These are phyloP conservation scores for Cordyceps tenuipes DNA, from an alignment of 2,329 filamentous ascomycete genomes.

Conservation along the genomic window DNA sequence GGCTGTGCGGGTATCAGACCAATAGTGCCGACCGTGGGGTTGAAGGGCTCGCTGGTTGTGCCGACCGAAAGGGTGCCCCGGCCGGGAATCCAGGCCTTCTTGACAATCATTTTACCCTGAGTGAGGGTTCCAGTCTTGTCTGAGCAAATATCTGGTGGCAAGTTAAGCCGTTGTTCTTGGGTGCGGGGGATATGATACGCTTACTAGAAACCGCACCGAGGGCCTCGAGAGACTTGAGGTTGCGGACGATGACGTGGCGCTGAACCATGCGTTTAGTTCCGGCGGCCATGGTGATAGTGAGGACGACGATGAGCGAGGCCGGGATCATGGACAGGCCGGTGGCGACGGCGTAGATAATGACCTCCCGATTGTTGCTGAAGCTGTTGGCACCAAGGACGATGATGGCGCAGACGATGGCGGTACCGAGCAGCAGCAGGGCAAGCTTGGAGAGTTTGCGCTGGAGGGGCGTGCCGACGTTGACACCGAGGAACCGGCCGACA, in stretches of 20 bases:
- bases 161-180: conserved; percentile 16
- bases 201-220: conserved; percentile 44
- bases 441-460: conserved; percentile 63
- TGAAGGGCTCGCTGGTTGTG: conserved; percentile 45
- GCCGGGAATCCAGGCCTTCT: conserved; percentile 43
- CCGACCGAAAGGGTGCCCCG: conserved; percentile 39
- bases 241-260: conserved; percentile 44
- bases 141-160: conserved; percentile 39
- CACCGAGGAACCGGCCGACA: conserved; percentile 38
- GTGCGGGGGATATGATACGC: conserved; percentile 13
- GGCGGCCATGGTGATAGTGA: conserved; percentile 52
- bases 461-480: conserved; percentile 55
- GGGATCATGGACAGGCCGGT: conserved; percentile 43
- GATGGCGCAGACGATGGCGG: conserved; percentile 40
- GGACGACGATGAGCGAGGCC: conserved; percentile 40
- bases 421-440: conserved; percentile 57
- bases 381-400: conserved; percentile 37
- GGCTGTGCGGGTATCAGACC: conserved; percentile 29
- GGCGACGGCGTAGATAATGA: conserved; percentile 37
- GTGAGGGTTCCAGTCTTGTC: conserved; percentile 51
- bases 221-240: conserved; percentile 42
- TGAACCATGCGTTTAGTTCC: conserved; percentile 47
- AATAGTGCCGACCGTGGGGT: conserved; percentile 45
- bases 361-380: conserved; percentile 29
- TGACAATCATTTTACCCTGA: conserved; percentile 45